Conservation (phyloP, 371 early-diverging fungal genomes). For the Synchytrium microbalum region DNA sequence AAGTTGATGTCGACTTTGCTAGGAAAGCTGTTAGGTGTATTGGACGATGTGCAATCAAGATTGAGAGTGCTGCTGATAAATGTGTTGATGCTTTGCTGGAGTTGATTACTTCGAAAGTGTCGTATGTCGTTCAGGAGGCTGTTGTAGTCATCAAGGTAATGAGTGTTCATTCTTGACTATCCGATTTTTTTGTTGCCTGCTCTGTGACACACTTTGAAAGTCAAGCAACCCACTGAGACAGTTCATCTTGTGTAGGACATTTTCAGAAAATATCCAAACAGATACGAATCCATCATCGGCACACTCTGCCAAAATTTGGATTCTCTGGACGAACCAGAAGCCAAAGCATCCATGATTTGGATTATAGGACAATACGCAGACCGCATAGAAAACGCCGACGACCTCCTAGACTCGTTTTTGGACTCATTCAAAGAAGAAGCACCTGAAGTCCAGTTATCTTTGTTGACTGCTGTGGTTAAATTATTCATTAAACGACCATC, state of each 20-base stretch:
- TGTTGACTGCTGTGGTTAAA: constrained; percentile 85
- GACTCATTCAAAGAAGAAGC: constrained; percentile 65
- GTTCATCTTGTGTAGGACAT: constrained; percentile 60
- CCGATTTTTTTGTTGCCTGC: background rate
- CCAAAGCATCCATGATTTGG: constrained; percentile 49
- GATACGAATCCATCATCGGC: constrained; percentile 81
- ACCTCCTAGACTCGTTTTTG: constrained; percentile 36
- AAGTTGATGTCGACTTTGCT: constrained; percentile 95
- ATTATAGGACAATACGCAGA: constrained; percentile 50
- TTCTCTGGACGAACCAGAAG: constrained; percentile 45
- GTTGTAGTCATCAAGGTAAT: constrained; percentile 77
- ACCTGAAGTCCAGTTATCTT: constrained; percentile 75
- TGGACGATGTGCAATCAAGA: constrained; percentile 86
- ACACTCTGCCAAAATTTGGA: constrained; percentile 45
- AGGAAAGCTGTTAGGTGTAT: constrained; percentile 85
- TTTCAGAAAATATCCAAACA: constrained; percentile 90
- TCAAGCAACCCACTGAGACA: constrained; percentile 5
- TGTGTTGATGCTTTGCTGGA: constrained; percentile 81
- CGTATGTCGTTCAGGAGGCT: constrained; percentile 91
- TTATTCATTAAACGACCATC: constrained; percentile 81
- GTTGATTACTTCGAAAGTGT: constrained; percentile 80
- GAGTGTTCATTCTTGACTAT: background rate
- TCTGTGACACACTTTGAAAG: background rate
- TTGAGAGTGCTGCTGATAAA: constrained; percentile 69
- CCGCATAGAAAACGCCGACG: constrained; percentile 46